Evolutionary conservation across 352 stramenopile genomes (phyloP).

Genomic region (Globisporangium ultimum): DNA sequence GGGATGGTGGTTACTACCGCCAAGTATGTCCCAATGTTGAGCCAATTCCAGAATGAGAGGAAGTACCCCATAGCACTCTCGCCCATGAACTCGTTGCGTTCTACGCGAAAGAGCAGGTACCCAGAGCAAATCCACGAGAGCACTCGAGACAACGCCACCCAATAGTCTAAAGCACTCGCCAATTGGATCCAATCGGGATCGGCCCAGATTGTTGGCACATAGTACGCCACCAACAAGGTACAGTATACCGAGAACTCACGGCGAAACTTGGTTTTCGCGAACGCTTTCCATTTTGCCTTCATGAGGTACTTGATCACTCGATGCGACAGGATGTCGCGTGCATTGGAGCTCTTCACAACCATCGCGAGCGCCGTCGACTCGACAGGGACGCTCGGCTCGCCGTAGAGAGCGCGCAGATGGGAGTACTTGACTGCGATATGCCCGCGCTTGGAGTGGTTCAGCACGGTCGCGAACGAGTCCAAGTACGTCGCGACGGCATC

Average conservation of each 20-base stretch:
- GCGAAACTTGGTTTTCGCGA: conserved; percentile 45
- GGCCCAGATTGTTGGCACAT: conserved; percentile 53
- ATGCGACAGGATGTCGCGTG: conserved; percentile 49
- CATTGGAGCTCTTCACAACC: conserved; percentile 29
- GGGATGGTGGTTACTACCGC: conserved; percentile 45
- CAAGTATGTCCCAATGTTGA: conserved; percentile 49
- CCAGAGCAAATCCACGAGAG: conserved; percentile 51
- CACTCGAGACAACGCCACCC: conserved; percentile 31
- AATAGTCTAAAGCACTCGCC: conserved; percentile 32
- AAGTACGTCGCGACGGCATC: conserved; percentile 37
- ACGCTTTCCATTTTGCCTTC: conserved; percentile 58
- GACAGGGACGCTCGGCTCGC: conserved; percentile 42
- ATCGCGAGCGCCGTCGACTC: conserved; percentile 49
- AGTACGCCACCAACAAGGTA: conserved; percentile 47
- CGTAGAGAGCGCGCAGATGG: conserved; percentile 37
- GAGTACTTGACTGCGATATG: conserved; percentile 53
- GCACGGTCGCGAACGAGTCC: conserved; percentile 43
- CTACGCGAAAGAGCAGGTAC: conserved; percentile 49
- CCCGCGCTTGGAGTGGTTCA: conserved; percentile 46
- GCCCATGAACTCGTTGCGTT: conserved; percentile 43
- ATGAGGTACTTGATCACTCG: conserved; percentile 50
- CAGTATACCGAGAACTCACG: conserved; percentile 49
- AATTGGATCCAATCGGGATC: conserved; percentile 48
- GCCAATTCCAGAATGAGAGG: conserved; percentile 54
- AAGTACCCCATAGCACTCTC: conserved; percentile 47